A percentile compares a stretch with the other conserved stretches of the same genome.
Conservation (phyloP, 257 asterid species). For the Solanum bulbocastanum region DNA sequence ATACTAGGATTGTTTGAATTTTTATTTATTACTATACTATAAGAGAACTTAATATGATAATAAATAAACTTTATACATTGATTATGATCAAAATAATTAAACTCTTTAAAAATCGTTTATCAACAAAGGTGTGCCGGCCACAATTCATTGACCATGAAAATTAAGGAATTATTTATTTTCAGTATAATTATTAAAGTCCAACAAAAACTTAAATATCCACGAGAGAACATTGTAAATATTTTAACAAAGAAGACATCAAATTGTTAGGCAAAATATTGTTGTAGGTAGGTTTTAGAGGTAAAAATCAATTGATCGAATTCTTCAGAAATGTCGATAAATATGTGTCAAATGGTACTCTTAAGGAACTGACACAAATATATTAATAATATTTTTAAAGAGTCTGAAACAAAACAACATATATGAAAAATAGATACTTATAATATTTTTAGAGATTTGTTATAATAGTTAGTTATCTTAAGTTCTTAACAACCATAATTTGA, state of each 20-base stretch:
- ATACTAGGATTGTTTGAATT: neutral
- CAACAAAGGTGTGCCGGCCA: neutral
- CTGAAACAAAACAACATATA: neutral
- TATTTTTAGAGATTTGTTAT: neutral
- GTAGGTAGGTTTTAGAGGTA: neutral
- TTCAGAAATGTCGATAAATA: neutral
- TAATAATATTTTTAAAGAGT: neutral
- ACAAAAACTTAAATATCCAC: neutral
- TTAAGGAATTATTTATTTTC: neutral
- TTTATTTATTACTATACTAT: too few species aligned
- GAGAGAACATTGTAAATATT: neutral
- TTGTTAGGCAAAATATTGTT: neutral
- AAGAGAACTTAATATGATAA: neutral
- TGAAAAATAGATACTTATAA: neutral
- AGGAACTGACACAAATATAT: neutral
- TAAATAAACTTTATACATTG: neutral
- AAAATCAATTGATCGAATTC: neutral
- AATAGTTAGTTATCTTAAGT: neutral
- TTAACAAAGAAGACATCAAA: neutral
- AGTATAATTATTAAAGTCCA: neutral
- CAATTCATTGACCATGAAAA: neutral
- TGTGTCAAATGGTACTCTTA: neutral
- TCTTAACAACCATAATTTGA: neutral
- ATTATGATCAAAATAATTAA: too few species aligned
- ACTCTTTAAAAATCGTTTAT: neutral